phyloP scores from a whole-genome alignment of 176 grass and related monocot genomes.

The Phoenix dactylifera region DNA sequence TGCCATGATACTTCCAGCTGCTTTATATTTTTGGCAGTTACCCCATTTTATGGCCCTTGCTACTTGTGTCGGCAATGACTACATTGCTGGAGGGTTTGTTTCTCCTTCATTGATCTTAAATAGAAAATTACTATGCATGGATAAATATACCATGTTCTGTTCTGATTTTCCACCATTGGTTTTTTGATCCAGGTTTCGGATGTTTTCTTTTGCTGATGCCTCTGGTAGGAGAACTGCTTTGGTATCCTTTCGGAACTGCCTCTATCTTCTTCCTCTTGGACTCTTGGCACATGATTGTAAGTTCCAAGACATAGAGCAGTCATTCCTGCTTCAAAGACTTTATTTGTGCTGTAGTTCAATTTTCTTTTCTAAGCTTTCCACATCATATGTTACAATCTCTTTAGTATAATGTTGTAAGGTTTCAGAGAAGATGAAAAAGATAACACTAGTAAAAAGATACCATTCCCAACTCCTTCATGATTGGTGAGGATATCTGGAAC shows the following conservation, averaged over 20 bases:
- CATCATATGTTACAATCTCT: too few relatives aligned
- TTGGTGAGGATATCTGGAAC: too few relatives aligned
- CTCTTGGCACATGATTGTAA: slow-evolving; percentile 76
- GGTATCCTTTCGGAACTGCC: slow-evolving; percentile 85
- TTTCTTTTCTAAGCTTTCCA: too few relatives aligned
- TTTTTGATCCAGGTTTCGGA: slow-evolving; percentile 30
- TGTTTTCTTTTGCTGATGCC: slow-evolving; percentile 26
- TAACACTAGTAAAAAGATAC: too few relatives aligned
- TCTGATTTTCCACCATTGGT: neutral
- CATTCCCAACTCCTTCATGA: too few relatives aligned
- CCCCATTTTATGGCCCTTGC: slow-evolving; percentile 98
- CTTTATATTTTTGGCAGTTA: slow-evolving; percentile 93
- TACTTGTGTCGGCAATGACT: slow-evolving; percentile 87
- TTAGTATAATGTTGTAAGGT: too few relatives aligned
- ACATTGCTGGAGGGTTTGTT: slow-evolving; percentile 90
- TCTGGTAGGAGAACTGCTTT: slow-evolving; percentile 83
- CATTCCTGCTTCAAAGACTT: too few relatives aligned
- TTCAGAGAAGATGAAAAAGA: too few relatives aligned
- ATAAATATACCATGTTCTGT: slow-evolving; percentile 11
- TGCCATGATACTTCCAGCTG: slow-evolving; percentile 83
- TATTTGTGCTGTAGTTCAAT: too few relatives aligned
- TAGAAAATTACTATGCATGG: neutral
- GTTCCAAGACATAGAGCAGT: slow-evolving; percentile 11
- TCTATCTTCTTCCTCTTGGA: slow-evolving; percentile 87
- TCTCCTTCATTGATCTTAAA: slow-evolving; percentile 11